Base-by-base conservation (phyloP, 2,329 filamentous ascomycete species). In the Exophiala lecanii-corni region DNA sequence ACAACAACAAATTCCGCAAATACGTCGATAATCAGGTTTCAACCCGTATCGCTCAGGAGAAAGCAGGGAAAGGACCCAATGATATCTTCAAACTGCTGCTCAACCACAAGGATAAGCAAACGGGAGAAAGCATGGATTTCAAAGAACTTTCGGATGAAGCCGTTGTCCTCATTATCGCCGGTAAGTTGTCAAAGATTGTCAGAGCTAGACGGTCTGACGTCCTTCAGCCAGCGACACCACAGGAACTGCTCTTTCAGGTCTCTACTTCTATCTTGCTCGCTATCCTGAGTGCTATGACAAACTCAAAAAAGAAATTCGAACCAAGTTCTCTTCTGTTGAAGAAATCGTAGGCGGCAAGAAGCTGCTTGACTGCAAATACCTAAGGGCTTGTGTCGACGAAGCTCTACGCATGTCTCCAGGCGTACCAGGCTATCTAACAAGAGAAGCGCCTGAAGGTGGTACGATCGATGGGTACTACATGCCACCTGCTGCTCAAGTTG, bases 321-420 rank as follows among this genome's bases (percentile, higher is more conserved):
- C 51, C 9, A 56, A 44, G 12, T 68, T 68, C 40, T 40, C 47
- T 1, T 49, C 54, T 9, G 43, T 59, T 2, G 64, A 66, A 5
- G 62, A 67, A 2, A 69, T 70, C 18, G 44, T 61, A 16, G 62
- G 56, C 9, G 60, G 64, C 10, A 21, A 41, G 15, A 32, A 32
- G 33, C n/a, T 41, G 9, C 32, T 28, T 10, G 32, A 28, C 23
- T 41, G 38, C 15, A 42, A 47, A 6, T 67, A 66, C 35, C 55
- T 67, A 10, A 65, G 66, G 42, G 63, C 64, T 9, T 66, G 64
- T 39, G 58, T 67, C 26, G 63, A 66, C 28, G 65, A 68, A 46
- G 63, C 65, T 3, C 57, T 68, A 46, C 64, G 65, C 30, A 58
- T 67, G 5, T 25, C 38, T n/a, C 33, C 38, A 17, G 28, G 26